Evolutionary conservation across 2,329 filamentous ascomycete species (phyloP).

Genomic region (Elsinoe australis): DNA sequence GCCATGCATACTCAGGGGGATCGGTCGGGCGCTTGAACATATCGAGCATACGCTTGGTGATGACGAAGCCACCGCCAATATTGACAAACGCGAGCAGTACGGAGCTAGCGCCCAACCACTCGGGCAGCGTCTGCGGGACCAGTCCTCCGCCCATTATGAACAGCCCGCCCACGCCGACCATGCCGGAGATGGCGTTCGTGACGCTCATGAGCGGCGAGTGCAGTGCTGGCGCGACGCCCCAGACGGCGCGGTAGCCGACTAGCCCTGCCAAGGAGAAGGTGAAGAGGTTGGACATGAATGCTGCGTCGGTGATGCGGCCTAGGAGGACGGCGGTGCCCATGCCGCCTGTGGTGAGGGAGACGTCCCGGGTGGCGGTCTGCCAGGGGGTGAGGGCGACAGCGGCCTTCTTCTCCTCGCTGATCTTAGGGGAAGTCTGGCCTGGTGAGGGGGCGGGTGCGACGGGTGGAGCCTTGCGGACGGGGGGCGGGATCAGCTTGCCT

Average conservation of each 20-base stretch:
- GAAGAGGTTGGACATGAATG: constrained; percentile 85
- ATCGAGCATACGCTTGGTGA: constrained; percentile 88
- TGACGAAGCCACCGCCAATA: constrained; percentile 79
- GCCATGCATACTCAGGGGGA: constrained; percentile 79
- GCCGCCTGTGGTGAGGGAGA: constrained; percentile 64
- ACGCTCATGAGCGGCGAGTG: constrained; percentile 89
- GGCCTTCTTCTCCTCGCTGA: constrained; percentile 42
- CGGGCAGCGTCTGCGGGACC: constrained; percentile 68
- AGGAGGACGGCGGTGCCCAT: constrained; percentile 69
- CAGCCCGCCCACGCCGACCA: constrained; percentile 82
- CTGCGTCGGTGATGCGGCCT: constrained; percentile 70
- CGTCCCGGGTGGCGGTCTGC: constrained; percentile 70
- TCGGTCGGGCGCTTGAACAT: constrained; percentile 84
- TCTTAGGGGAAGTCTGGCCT: constrained; percentile 33
- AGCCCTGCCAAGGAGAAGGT: constrained; percentile 76
- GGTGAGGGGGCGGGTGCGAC: constrained; percentile 29
- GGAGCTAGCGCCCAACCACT: constrained; percentile 67
- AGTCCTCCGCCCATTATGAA: constrained; percentile 83
- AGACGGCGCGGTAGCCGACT: constrained; percentile 81
- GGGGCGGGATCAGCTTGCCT: constrained; percentile 66
- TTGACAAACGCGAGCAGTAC: constrained; percentile 84
- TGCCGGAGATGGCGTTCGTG: constrained; percentile 81
- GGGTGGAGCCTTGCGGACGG: constrained; percentile 51
- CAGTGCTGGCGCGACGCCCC: constrained; percentile 75
- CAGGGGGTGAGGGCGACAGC: constrained; percentile 67